Base-by-base conservation (phyloP, 352 stramenopile species). In the Phytophthora syringae region DNA sequence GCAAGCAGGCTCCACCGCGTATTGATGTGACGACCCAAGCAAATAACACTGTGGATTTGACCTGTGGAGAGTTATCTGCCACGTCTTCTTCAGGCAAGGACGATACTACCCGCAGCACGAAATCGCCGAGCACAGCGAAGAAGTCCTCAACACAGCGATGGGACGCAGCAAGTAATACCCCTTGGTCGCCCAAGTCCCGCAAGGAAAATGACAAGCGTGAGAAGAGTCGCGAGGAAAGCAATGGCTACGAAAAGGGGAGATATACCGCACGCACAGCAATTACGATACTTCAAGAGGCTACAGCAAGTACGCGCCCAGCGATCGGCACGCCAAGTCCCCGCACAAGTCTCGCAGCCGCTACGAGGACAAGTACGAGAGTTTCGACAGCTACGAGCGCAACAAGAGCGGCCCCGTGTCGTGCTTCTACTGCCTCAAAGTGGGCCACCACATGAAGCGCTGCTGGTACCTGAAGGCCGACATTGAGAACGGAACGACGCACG, bases 381-480 rank as follows among this genome's bases (percentile, higher is more conserved):
- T 53, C 34, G 55, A 47, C 13, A 22, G 25, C 44, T 54, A 47
- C 44, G 24, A 68, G 36, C 63, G 39, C 51, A 54, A 49, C 3
- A 48, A 60, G 18, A 52, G 37, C 11, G 62, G 75, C 7, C 54
- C 34, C 11, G 44, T 67, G 24, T 68, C 58, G 22, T 84, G 76
- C 49, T 84, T 78, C 44, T 84, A 81, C 25, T 84, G 76, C 25
- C 56, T 81, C 12, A 81, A 78, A 64, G 28, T 74, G 34, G 76
- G 72, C 2, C 76, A 84, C 37, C 52, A 70, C 37, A 69, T 81
- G 51, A 73, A 65, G 28, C 48, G 54, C 16, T 84, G 72, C 52
- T 81, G 76, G 76, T 84, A 72, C 40, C 43, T 84, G 20, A 69
- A 75, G 28, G 52, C 67, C 3, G 76, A 81, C 27, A 81, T 84